These are phyloP conservation scores for Starmerella potacharoeniae DNA, from an alignment of 805 yeast genomes.

Conservation along the genomic window DNA sequence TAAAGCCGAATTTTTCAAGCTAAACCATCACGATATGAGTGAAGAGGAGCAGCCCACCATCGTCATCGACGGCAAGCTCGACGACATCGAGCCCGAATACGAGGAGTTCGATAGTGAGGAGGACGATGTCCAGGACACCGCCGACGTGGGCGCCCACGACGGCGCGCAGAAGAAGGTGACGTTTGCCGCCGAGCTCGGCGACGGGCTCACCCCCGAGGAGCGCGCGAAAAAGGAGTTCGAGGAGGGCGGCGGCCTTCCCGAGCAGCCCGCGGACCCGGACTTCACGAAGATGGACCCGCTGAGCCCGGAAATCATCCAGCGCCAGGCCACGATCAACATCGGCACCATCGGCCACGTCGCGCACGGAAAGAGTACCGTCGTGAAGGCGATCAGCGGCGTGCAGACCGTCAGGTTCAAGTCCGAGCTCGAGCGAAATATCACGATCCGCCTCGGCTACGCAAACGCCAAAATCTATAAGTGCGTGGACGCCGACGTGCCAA, in stretches of 20 bases:
- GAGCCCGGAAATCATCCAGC: constrained; percentile 80
- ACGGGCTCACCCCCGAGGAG: constrained; percentile 57
- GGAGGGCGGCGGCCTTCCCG: constrained; percentile 98
- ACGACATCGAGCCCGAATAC: constrained; percentile 32
- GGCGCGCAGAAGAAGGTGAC: constrained; percentile 54
- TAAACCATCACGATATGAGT: constrained; percentile 9
- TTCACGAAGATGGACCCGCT: constrained; percentile 70
- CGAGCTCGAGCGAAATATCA: constrained; percentile 97
- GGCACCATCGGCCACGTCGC: constrained; percentile 95
- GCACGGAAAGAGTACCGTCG: constrained; percentile 89
- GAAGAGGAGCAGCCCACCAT: constrained; percentile 53
- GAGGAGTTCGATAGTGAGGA: constrained; percentile 34
- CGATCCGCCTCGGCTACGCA: constrained; percentile 97
- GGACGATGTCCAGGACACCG: constrained; percentile 24
- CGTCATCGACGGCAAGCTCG: constrained; percentile 56
- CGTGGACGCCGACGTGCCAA: constrained; percentile 73
- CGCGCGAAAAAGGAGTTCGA: constrained; percentile 73
- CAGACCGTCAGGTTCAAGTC: constrained; percentile 98
- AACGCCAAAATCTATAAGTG: constrained; percentile 96
- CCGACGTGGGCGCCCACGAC: constrained; percentile 23
- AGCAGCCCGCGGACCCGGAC: constrained; percentile 86
- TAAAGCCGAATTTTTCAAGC: constrained; percentile 14
- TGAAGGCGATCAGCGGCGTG: constrained; percentile 93
- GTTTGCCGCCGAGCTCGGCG: constrained; percentile 49
- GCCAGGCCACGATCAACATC: constrained; percentile 98